A percentile compares a stretch with the other conserved stretches of the same genome.
Conservation (phyloP, 2,329 filamentous ascomycete genomes). For the Colletotrichum chrysophilum region DNA sequence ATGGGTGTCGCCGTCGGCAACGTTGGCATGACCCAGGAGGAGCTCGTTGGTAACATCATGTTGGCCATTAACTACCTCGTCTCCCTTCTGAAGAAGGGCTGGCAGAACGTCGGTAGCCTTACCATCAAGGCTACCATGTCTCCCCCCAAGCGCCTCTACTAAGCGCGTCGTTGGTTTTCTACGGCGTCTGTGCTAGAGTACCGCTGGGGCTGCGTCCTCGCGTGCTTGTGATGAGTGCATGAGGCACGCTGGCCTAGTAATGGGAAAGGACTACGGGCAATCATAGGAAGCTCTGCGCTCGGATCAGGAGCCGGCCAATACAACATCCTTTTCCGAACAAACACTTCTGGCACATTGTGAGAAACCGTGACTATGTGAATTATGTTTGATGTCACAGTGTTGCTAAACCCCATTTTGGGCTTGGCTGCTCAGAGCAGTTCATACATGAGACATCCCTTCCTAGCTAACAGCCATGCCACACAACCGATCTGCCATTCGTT, state of each 20-base stretch:
- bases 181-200: constrained; percentile 3
- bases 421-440: neutral
- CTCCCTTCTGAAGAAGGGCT: constrained; percentile 99
- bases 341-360: neutral
- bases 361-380: neutral
- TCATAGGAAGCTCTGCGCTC: constrained; percentile 20
- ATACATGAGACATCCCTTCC: neutral
- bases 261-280: constrained; percentile 1
- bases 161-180: constrained; percentile 44
- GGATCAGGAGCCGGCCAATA: constrained; percentile 17
- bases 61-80: constrained; percentile 99
- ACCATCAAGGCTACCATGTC: constrained; percentile 99
- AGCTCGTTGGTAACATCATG: constrained; percentile 99
- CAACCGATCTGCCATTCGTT: neutral
- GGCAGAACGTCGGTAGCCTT: constrained; percentile 99
- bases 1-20: constrained; percentile 99
- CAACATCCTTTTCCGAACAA: neutral
- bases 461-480: too few relatives aligned
- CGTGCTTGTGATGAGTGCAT: neutral
- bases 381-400: neutral
- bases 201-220: neutral
- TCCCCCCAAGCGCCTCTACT: constrained; percentile 97
- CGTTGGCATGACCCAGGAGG: constrained; percentile 95
- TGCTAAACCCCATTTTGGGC: neutral
- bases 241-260: neutral